Percentiles rank a stretch among this genome's conserved stretches.
These are phyloP conservation scores for Penicillium salamii DNA, from an alignment of 495 filamentous ascomycete species.

Conservation along the genomic window DNA sequence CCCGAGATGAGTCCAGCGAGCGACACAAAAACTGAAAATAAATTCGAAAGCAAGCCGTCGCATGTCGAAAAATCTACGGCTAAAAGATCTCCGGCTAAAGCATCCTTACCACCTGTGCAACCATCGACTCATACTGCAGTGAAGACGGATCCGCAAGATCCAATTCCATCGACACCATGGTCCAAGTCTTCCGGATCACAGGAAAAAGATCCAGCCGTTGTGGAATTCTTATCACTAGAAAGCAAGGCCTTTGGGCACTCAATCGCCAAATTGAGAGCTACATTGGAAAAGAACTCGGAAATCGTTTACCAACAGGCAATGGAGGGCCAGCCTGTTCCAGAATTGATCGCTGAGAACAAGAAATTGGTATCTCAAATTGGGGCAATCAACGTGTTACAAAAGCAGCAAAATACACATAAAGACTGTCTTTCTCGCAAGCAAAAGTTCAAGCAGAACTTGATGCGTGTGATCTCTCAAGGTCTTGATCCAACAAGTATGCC, in stretches of 20 bases:
- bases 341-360: constrained; percentile 39
- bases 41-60: not conserved
- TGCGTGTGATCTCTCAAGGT: constrained; percentile 35
- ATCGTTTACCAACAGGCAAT: constrained; percentile 40
- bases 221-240: constrained; percentile 30
- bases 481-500: constrained; percentile 32
- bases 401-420: constrained; percentile 23
- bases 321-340: constrained; percentile 36
- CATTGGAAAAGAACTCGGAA: constrained; percentile 34
- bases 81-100: constrained; percentile 8
- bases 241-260: constrained; percentile 16
- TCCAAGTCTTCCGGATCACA: constrained; percentile 22
- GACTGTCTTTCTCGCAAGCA: constrained; percentile 26
- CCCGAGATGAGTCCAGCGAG: constrained; percentile 19
- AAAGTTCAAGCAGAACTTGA: constrained; percentile 31
- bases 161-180: constrained; percentile 8
- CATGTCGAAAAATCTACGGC: not conserved
- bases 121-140: constrained; percentile 10
- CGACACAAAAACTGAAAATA: constrained; percentile 8
- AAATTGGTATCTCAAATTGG: constrained; percentile 30
- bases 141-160: not conserved
- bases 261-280: constrained; percentile 24
- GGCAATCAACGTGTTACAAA: constrained; percentile 33
- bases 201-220: constrained; percentile 22
- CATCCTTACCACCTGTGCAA: constrained; percentile 2